These are phyloP conservation scores for Colletotrichum salicis DNA, from an alignment of 2,329 filamentous ascomycete genomes.

Conservation along the genomic window DNA sequence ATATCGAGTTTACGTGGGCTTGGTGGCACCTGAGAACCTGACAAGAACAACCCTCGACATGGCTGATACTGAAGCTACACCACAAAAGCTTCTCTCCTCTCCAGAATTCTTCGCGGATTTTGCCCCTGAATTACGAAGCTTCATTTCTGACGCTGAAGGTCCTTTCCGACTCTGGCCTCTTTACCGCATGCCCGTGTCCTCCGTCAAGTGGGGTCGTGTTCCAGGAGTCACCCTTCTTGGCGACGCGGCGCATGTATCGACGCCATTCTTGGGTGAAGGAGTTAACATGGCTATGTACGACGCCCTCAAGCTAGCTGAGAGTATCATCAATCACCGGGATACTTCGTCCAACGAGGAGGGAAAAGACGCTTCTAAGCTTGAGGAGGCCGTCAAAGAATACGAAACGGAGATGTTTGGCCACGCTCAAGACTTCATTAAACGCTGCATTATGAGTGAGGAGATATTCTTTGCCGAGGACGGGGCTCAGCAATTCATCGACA, in stretches of 20 bases:
- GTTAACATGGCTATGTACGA: slow-evolving; percentile 24
- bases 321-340: not conserved
- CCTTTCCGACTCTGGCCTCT: slow-evolving; percentile 17
- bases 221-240: slow-evolving; percentile 13
- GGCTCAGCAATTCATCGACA: not conserved
- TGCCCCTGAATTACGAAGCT: not conserved
- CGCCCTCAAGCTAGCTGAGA: slow-evolving; percentile 11
- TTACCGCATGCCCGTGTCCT: slow-evolving; percentile 18
- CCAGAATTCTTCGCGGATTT: not conserved
- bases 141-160: not conserved
- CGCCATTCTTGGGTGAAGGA: slow-evolving; percentile 23
- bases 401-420: slow-evolving; percentile 15
- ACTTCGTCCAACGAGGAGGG: not conserved
- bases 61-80: not conserved
- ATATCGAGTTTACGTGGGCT: slow-evolving; percentile 10
- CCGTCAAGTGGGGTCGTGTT: slow-evolving; percentile 7
- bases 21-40: not conserved
- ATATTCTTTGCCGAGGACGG: slow-evolving; percentile 12
- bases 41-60: not conserved
- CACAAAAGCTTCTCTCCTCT: not conserved
- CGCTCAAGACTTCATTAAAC: slow-evolving; percentile 1
- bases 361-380: not conserved
- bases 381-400: slow-evolving; percentile 10
- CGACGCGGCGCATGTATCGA: slow-evolving; percentile 20
- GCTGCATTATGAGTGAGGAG: not conserved